Evolutionary conservation across 108 stramenopile genomes (phyloP), one percentile per base, ranked within the genome.

Genomic region (Nitzschia putrida): DNA sequence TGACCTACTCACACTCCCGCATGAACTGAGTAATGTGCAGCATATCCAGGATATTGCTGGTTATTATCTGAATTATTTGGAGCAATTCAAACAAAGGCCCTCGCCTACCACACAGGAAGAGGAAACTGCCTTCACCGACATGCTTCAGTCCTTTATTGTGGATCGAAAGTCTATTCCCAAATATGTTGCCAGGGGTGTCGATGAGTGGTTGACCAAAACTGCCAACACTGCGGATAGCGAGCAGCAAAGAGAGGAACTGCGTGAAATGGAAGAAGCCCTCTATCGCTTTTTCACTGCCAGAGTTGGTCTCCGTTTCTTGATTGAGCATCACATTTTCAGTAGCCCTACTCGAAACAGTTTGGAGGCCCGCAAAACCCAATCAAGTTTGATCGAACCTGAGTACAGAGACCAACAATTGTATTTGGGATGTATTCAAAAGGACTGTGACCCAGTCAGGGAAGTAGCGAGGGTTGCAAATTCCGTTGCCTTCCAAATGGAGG

Each of bases 281-380:
- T 88, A 85, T 69, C 72, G 94, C 63, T 97, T 97, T 76, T 97
- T 95, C 71, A 91, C 91, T 20, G 94, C 96, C 7, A 78, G 94
- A 22, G 89, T 94, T 16, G 96, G 96, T 26, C 77, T 97, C 9
- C 81, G 96, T 29, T 93, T 97, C 52, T 77, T 97, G 38, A 87
- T 82, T 11, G 94, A 95, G 71, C 96, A 97, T 86, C 94, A 97
- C 69, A 85, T 97, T 53, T 68, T 91, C 44, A 80, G 72, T 53
- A 69, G 72, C 45, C 56, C 74, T 10, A 69, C 54, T 11, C 70
- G 58, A 34, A 82, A 25, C 10, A 80, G 59, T 66, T 57, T 43
- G 8, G 73, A 77, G 52, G 69, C 71, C 50, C 80, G 66, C 69
- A 38, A 59, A 69, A 26, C 59, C 55, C 56, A 74, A 61, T 57